These are phyloP conservation scores for Saitozyma podzolica DNA, from an alignment of 768 basidiomycete species.

Conservation along the genomic window DNA sequence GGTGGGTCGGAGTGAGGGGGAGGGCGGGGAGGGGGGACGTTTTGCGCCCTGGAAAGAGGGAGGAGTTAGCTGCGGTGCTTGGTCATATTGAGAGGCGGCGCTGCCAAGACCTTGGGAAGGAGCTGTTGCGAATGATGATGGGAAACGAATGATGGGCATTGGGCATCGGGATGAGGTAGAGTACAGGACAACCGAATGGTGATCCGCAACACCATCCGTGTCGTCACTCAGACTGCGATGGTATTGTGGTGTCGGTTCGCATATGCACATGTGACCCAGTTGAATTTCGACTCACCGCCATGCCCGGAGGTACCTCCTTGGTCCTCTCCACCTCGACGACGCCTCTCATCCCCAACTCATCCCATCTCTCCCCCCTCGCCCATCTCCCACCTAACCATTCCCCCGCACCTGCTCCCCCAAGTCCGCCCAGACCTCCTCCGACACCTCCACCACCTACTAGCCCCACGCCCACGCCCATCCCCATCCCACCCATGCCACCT, in stretches of 20 bases:
- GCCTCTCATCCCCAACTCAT: slow-evolving; percentile 34
- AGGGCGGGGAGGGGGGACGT: slow-evolving; percentile 46
- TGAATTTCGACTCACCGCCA: slow-evolving; percentile 38
- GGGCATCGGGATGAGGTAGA: no score
- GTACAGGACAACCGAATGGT: no score
- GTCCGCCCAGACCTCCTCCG: not conserved
- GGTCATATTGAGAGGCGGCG: no score
- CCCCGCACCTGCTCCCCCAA: not conserved
- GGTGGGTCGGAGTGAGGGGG: slow-evolving; percentile 32
- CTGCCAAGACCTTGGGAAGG: no score
- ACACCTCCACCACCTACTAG: slow-evolving; percentile 9
- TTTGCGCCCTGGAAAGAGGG: slow-evolving; percentile 35
- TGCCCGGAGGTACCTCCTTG: slow-evolving; percentile 45
- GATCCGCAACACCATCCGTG: no score
- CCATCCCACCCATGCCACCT: not conserved
- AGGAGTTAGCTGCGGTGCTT: not conserved
- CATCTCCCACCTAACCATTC: slow-evolving; percentile 1
- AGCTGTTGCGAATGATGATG: no score
- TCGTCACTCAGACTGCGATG: no score
- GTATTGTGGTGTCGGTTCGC: not conserved
- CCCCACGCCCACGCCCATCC: slow-evolving; percentile 9
- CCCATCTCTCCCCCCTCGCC: slow-evolving; percentile 29
- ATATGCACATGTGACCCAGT: no score
- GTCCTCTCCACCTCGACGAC: slow-evolving; percentile 28
- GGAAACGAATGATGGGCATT: no score